phyloP scores from a whole-genome alignment of 2,329 filamentous ascomycete genomes.

The Colletotrichum sp. region DNA sequence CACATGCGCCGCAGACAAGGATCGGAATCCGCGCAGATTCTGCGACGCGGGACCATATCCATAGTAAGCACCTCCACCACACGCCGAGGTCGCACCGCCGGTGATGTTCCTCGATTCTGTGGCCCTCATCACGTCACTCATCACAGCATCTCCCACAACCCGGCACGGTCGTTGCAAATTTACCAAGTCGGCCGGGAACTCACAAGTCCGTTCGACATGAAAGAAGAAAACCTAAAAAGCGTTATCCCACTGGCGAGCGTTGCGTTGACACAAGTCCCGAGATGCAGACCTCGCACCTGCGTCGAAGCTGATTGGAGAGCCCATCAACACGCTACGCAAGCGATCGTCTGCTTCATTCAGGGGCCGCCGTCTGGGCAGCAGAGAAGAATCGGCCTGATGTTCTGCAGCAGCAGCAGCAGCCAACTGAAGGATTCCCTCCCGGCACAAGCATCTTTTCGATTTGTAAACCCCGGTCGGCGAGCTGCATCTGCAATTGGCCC shows the following conservation, averaged over 20 bases:
- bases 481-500: neutral
- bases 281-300: neutral
- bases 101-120: neutral
- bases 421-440: neutral
- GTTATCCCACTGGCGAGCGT: neutral
- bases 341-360: neutral
- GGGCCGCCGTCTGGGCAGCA: neutral
- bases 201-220: neutral
- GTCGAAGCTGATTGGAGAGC: neutral
- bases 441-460: neutral
- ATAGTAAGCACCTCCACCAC: neutral
- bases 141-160: neutral
- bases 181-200: neutral
- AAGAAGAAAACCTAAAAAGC: neutral
- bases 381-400: neutral
- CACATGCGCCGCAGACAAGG: neutral
- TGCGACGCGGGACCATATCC: neutral
- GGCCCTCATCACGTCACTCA: neutral
- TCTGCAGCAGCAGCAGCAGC: neutral
- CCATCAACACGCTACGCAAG: neutral
- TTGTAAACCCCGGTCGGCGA: neutral
- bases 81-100: neutral
- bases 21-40: neutral
- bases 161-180: neutral
- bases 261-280: neutral